Conservation (phyloP, 495 filamentous ascomycete species). For the Penicillium lagena region DNA sequence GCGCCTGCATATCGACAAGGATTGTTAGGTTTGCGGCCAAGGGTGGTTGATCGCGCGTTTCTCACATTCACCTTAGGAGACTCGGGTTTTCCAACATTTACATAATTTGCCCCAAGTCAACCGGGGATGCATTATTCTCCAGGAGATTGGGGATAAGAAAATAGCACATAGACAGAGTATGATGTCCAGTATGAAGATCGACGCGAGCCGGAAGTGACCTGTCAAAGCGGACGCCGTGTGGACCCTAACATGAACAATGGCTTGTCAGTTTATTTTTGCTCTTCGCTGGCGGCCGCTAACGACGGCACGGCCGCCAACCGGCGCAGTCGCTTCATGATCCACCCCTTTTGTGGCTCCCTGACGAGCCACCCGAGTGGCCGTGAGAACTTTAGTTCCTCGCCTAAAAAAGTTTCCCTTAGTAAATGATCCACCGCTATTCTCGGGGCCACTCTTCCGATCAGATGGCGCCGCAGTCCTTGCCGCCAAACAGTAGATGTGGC, state of each 20-base stretch:
- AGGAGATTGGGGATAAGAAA: too few species aligned
- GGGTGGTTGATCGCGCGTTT: constrained; percentile 6
- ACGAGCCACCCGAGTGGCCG: not conserved
- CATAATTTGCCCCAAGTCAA: too few species aligned
- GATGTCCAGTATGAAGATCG: too few species aligned
- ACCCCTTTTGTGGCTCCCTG: not conserved
- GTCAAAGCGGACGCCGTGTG: not conserved
- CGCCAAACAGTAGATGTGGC: not conserved
- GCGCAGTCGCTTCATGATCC: not conserved
- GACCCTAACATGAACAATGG: not conserved
- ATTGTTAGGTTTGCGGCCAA: constrained; percentile 1
- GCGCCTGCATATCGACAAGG: constrained; percentile 6
- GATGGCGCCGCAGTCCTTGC: not conserved
- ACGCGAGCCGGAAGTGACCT: not conserved
- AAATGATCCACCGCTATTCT: too few species aligned
- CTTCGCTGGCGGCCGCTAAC: not conserved
- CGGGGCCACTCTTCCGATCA: not conserved
- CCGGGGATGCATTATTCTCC: too few species aligned
- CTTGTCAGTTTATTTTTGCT: not conserved
- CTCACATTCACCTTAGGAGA: too few species aligned
- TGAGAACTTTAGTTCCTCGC: not conserved
- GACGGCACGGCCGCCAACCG: not conserved
- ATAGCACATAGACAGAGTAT: too few species aligned
- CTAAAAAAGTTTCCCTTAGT: not conserved
- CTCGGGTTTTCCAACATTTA: too few species aligned